Base-by-base conservation (phyloP, 2,329 filamentous ascomycete genomes). In the Hymenoscyphus occultus region DNA sequence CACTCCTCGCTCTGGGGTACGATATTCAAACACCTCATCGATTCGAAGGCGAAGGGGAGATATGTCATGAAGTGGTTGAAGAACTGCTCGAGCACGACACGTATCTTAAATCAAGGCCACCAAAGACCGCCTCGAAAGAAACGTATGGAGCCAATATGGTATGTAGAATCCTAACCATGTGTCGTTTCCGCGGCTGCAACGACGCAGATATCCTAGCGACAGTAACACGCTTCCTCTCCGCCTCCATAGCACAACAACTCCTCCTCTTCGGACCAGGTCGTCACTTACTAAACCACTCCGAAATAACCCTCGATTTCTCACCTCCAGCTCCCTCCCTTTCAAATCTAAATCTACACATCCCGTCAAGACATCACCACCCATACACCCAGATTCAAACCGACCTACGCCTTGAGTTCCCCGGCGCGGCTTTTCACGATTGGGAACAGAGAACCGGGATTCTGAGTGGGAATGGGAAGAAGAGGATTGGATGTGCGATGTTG, bases 401-500 rank as follows among this genome's bases (percentile, higher is more conserved):
- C 42, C 65, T 75, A 1, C 71, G 74, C 62, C 67, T 68, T 5
- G 73, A 75, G 56, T 75, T 75, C 39, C 73, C 73, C 5, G 66
- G 67, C 0, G 73, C 74, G 0, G 65, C 31, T 19, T 75, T 75
- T 40, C 69, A 70, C 12, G 67, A 64, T 2, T 74, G 74, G n/a
- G 73, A 76, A 28, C 71, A 71, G 54, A 12, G 54, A 5, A 76
- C 74, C 0, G 74, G 74, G 35, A 67, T 76, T 0, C 74, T 74
- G 9, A 71, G 67, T 6, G 45, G 45, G 3, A 75, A 76, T 63
- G 74, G 72, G 13, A 76, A 76, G 66, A 74, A 76, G 60, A 74
- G 74, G 9, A 73, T 76, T 0, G 74, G 74, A 1, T 76, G 76
- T 56, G 75, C 75, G 1, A 75, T 75, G 73, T 74, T 76, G 59